These are phyloP conservation scores for Chlorella sp. DNA, from an alignment of 139 green algal species.

Conservation along the genomic window DNA sequence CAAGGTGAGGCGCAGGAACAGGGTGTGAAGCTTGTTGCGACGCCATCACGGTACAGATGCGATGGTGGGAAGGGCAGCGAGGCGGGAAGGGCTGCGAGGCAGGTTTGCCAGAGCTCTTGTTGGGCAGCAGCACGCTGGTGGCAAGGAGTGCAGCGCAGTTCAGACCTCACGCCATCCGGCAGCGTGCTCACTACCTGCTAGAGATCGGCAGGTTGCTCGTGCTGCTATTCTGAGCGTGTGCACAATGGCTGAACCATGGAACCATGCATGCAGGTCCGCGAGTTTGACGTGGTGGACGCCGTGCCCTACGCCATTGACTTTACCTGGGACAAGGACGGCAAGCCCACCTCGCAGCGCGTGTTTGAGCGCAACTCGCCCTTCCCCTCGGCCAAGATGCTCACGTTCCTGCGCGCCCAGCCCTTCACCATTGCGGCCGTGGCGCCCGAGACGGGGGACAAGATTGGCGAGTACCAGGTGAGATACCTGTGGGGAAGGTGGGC, in stretches of 20 bases:
- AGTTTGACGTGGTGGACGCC: conserved; percentile 93
- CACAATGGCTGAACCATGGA: too few species aligned
- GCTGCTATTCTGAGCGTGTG: too few species aligned
- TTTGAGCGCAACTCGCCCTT: conserved; percentile 68
- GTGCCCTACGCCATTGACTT: conserved; percentile 81
- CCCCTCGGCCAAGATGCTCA: conserved; percentile 88
- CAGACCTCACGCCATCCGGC: too few species aligned
- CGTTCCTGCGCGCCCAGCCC: conserved; percentile 67
- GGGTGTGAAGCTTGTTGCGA: too few species aligned
- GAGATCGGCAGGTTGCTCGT: too few species aligned
- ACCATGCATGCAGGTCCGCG: conserved; percentile 68
- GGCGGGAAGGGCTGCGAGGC: too few species aligned
- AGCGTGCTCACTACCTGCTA: too few species aligned
- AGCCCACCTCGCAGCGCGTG: conserved; percentile 46
- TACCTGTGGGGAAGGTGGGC: neutral
- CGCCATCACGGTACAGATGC: too few species aligned
- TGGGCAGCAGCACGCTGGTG: too few species aligned
- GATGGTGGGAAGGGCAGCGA: too few species aligned
- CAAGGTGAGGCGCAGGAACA: conserved; percentile 38
- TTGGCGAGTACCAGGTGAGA: conserved; percentile 9
- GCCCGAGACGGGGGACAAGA: neutral
- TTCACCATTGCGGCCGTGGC: conserved; percentile 63
- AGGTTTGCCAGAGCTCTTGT: too few species aligned
- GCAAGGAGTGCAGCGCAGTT: too few species aligned
- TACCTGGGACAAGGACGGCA: conserved; percentile 81